Conservation (phyloP, 805 yeast species). For the Zygosaccharomyces kombuchaensis region DNA sequence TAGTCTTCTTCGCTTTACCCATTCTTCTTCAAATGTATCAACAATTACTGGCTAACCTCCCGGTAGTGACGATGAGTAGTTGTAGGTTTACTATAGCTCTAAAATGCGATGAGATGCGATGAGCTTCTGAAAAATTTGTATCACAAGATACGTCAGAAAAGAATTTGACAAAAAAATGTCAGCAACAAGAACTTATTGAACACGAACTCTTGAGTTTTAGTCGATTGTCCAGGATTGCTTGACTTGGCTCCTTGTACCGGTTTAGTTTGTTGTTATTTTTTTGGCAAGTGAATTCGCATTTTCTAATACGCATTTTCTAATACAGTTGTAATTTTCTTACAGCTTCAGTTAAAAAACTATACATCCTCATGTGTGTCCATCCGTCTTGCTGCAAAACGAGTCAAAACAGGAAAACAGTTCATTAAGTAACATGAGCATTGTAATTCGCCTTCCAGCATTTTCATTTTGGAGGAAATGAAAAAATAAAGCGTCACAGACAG, state of each 20-base stretch:
- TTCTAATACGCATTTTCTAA: too few species aligned
- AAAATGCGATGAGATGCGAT: conserved; percentile 7
- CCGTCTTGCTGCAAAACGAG: too few species aligned
- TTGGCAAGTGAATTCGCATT: too few species aligned
- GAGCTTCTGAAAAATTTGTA: conserved; percentile 12
- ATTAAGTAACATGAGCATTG: too few species aligned
- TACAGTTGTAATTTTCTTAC: too few species aligned
- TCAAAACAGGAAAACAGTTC: too few species aligned
- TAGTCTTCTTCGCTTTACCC: conserved; percentile 97
- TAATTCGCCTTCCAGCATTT: background rate
- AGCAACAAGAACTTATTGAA: background rate
- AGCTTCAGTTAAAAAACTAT: too few species aligned
- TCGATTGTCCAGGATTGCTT: too few species aligned
- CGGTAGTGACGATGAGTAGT: background rate
- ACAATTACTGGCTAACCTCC: background rate
- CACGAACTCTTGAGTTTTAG: too few species aligned
- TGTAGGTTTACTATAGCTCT: background rate
- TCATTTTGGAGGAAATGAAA: conserved; percentile 21
- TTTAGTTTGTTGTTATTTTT: too few species aligned
- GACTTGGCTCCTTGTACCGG: too few species aligned
- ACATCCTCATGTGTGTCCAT: too few species aligned
- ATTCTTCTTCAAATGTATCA: conserved; percentile 36
- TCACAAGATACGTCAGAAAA: conserved; percentile 7
- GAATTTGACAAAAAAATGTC: background rate
- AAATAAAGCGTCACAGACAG: conserved; percentile 93